A percentile compares a stretch with the other conserved stretches of the same genome.
Conservation (phyloP, 805 yeast species). For the Nakazawaea siamensis region DNA sequence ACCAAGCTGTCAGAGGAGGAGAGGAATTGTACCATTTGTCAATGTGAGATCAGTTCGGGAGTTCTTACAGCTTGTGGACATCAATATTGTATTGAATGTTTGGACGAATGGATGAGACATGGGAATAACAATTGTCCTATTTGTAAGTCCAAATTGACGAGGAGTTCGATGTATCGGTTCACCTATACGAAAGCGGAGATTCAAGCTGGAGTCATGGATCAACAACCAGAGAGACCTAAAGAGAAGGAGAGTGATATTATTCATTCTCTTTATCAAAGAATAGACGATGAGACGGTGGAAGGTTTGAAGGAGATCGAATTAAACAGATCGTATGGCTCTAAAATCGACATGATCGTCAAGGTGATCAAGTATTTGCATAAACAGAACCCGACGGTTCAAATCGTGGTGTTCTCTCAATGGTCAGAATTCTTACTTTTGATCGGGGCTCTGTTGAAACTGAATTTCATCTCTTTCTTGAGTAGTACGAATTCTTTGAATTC, state of each 20-base stretch:
- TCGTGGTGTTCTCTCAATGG: slow-evolving; percentile 89
- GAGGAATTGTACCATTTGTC: slow-evolving; percentile 70
- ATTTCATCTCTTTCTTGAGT: slow-evolving; percentile 50
- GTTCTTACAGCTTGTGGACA: slow-evolving; percentile 89
- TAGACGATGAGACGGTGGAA: slow-evolving; percentile 31
- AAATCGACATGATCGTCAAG: slow-evolving; percentile 74
- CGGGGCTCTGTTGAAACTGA: slow-evolving; percentile 53
- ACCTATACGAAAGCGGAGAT: slow-evolving; percentile 47
- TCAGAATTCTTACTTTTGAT: slow-evolving; percentile 60
- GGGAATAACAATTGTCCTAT: slow-evolving; percentile 63
- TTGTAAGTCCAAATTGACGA: slow-evolving; percentile 51
- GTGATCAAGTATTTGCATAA: slow-evolving; percentile 58
- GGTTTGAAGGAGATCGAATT: slow-evolving; percentile 38
- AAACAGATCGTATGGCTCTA: slow-evolving; percentile 64
- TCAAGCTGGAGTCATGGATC: slow-evolving; percentile 4
- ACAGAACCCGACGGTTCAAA: slow-evolving; percentile 58
- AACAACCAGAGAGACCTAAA: slow-evolving; percentile 11
- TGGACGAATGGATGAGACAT: slow-evolving; percentile 59
- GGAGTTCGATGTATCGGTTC: slow-evolving; percentile 57
- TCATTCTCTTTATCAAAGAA: slow-evolving; percentile 35
- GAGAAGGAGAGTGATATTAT: slow-evolving; percentile 24
- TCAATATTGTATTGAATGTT: slow-evolving; percentile 76
- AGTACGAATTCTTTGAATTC: slow-evolving; percentile 28
- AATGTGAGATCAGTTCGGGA: slow-evolving; percentile 61
- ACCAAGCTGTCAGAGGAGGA: slow-evolving; percentile 19